Percentiles rank a stretch among this genome's conserved stretches.
Conservation (phyloP, 768 basidiomycete genomes). For the Lactifluus rugatus region DNA sequence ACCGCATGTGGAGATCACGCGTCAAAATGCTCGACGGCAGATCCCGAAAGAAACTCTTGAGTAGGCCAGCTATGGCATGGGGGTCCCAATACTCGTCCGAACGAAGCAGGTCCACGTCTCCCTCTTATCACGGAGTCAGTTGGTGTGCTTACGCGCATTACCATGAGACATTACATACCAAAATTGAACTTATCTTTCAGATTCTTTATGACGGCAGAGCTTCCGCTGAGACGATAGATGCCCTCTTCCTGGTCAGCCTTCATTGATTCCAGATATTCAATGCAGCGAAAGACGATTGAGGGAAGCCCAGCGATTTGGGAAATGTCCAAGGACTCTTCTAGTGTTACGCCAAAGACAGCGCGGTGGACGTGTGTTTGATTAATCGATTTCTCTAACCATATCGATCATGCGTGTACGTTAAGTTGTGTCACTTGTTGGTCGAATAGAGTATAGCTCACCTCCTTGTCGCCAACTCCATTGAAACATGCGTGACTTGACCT, state of each 20-base stretch:
- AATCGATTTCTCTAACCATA: slow-evolving; percentile 27
- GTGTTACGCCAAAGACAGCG: slow-evolving; percentile 80
- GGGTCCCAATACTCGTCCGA: slow-evolving; percentile 95
- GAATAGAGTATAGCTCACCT: slow-evolving; percentile 1
- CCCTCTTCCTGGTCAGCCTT: slow-evolving; percentile 95
- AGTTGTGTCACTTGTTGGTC: not conserved
- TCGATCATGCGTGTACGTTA: slow-evolving; percentile 7
- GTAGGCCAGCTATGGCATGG: slow-evolving; percentile 90
- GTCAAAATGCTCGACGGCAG: slow-evolving; percentile 89
- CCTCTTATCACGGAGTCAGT: slow-evolving; percentile 46
- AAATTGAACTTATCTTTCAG: slow-evolving; percentile 89
- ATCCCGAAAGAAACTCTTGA: slow-evolving; percentile 91
- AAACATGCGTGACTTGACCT: slow-evolving; percentile 87
- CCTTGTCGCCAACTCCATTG: slow-evolving; percentile 71
- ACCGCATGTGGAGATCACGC: slow-evolving; percentile 80
- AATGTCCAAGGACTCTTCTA: slow-evolving; percentile 83
- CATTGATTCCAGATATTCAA: slow-evolving; percentile 91
- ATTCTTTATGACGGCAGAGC: slow-evolving; percentile 88
- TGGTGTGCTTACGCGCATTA: not conserved
- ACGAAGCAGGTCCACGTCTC: slow-evolving; percentile 84
- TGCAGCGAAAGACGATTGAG: slow-evolving; percentile 89
- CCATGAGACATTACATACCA: slow-evolving; percentile 39
- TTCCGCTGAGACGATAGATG: slow-evolving; percentile 91
- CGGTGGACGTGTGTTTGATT: slow-evolving; percentile 40
- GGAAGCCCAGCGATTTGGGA: slow-evolving; percentile 86